These are phyloP conservation scores for Pseudomonodictys pantanalensis DNA, from an alignment of 495 filamentous ascomycete species.

Conservation along the genomic window DNA sequence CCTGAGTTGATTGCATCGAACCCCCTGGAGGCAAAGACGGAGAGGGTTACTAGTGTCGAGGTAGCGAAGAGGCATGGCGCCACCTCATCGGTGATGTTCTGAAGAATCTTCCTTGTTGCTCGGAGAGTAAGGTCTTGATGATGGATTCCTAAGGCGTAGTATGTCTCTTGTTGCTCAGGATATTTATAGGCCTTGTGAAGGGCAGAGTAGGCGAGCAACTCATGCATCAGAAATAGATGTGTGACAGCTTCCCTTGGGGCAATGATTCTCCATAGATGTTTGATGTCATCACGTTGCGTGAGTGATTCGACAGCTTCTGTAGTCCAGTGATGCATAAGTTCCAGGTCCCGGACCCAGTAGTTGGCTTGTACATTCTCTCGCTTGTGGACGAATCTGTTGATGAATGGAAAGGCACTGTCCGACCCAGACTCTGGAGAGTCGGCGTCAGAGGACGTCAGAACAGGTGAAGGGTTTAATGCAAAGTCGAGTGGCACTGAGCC, in stretches of 20 bases:
- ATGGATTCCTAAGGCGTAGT: constrained; percentile 13
- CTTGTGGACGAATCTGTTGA: background rate
- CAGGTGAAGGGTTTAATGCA: background rate
- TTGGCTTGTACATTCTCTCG: constrained; percentile 5
- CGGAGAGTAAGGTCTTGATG: constrained; percentile 29
- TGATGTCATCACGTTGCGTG: constrained; percentile 6
- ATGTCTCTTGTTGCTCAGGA: background rate
- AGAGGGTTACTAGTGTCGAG: constrained; percentile 16
- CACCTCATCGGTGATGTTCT: constrained; percentile 13
- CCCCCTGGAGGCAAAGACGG: constrained; percentile 8
- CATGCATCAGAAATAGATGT: constrained; percentile 30
- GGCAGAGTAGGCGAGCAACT: constrained; percentile 31
- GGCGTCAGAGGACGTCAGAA: background rate
- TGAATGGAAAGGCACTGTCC: background rate
- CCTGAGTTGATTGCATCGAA: background rate
- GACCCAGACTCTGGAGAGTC: background rate
- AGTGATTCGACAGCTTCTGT: constrained; percentile 5
- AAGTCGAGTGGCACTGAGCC: background rate
- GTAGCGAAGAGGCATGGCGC: constrained; percentile 17
- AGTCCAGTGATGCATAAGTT: constrained; percentile 35
- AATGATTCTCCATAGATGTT: constrained; percentile 14
- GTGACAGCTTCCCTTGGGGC: constrained; percentile 24
- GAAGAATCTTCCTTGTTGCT: constrained; percentile 10
- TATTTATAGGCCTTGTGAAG: constrained; percentile 20
- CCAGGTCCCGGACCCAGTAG: constrained; percentile 29